Conservation (phyloP, 768 basidiomycete species). For the Tephrocybe sp. region DNA sequence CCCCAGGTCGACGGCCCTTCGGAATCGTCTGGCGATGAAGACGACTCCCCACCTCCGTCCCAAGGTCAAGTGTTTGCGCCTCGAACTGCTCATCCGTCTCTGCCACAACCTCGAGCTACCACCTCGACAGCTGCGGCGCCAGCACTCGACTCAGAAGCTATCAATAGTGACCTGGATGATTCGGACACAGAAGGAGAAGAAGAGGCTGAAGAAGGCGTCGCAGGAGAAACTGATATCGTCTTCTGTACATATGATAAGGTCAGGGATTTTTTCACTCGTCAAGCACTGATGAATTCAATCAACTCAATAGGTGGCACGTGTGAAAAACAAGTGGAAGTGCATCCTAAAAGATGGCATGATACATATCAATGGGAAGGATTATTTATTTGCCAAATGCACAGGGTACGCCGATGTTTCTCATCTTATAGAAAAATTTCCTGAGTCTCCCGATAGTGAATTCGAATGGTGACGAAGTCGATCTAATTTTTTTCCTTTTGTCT, state of each 20-base stretch:
- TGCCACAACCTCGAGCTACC: slow-evolving; percentile 57
- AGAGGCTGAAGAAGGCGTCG: slow-evolving; percentile 73
- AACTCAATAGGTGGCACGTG: slow-evolving; percentile 80
- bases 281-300: neutral
- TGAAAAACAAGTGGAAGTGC: slow-evolving; percentile 99
- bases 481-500: slow-evolving; percentile 2
- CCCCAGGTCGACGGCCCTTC: slow-evolving; percentile 85
- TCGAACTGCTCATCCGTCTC: slow-evolving; percentile 67
- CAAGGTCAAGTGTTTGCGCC: slow-evolving; percentile 60
- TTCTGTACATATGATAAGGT: slow-evolving; percentile 99
- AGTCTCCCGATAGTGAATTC: slow-evolving; percentile 30
- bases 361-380: slow-evolving; percentile 94
- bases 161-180: slow-evolving; percentile 96
- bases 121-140: slow-evolving; percentile 30
- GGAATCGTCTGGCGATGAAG: slow-evolving; percentile 58
- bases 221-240: slow-evolving; percentile 84
- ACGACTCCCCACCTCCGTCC: slow-evolving; percentile 66
- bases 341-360: slow-evolving; percentile 97
- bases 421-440: neutral
- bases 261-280: slow-evolving; percentile 13
- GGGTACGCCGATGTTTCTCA: slow-evolving; percentile 56
- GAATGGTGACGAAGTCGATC: slow-evolving; percentile 30
- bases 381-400: slow-evolving; percentile 94
- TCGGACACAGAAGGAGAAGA: slow-evolving; percentile 87
- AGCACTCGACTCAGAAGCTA: slow-evolving; percentile 70